phyloP scores from a whole-genome alignment of 1,284 basidiomycete species.

The Jaminaea rosea region DNA sequence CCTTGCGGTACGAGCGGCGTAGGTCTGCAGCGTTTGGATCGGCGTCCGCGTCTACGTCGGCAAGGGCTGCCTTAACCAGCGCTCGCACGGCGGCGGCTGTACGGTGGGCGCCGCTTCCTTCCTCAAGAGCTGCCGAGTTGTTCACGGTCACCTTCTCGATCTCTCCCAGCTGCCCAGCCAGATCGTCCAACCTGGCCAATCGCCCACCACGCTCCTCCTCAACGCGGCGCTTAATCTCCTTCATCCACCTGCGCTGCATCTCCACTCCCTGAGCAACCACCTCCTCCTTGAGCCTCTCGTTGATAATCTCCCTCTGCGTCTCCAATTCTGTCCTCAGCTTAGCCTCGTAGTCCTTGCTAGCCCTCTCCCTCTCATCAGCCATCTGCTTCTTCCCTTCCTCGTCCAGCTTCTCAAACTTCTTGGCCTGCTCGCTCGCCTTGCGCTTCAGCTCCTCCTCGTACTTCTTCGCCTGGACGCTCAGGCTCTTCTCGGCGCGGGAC shows the following conservation, averaged over 20 bases:
- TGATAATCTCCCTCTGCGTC: slow-evolving; percentile 84
- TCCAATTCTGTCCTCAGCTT: slow-evolving; percentile 78
- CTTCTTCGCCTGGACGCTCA: slow-evolving; percentile 57
- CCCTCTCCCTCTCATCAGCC: slow-evolving; percentile 65
- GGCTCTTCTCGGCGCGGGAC: slow-evolving; percentile 62
- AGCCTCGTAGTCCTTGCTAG: slow-evolving; percentile 71
- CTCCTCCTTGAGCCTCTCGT: slow-evolving; percentile 75
- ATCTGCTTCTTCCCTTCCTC: slow-evolving; percentile 75
- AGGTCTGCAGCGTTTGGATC: slow-evolving; percentile 54
- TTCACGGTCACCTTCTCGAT: slow-evolving; percentile 83
- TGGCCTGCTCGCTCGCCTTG: slow-evolving; percentile 71
- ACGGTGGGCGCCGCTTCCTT: slow-evolving; percentile 75
- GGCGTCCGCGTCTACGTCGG: slow-evolving; percentile 57
- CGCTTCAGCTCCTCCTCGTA: slow-evolving; percentile 75
- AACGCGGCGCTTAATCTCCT: slow-evolving; percentile 88
- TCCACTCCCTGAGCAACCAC: slow-evolving; percentile 94
- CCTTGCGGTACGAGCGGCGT: slow-evolving; percentile 74
- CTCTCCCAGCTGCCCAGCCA: slow-evolving; percentile 78
- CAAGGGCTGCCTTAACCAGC: slow-evolving; percentile 11
- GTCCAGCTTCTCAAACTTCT: slow-evolving; percentile 76
- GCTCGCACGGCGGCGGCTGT: slow-evolving; percentile 51
- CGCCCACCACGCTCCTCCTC: slow-evolving; percentile 94
- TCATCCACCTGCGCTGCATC: slow-evolving; percentile 89
- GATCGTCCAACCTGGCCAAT: slow-evolving; percentile 84
- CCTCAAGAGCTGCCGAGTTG: slow-evolving; percentile 78